Base-by-base conservation (phyloP, 495 filamentous ascomycete genomes). In the Tuber umbilicatum region DNA sequence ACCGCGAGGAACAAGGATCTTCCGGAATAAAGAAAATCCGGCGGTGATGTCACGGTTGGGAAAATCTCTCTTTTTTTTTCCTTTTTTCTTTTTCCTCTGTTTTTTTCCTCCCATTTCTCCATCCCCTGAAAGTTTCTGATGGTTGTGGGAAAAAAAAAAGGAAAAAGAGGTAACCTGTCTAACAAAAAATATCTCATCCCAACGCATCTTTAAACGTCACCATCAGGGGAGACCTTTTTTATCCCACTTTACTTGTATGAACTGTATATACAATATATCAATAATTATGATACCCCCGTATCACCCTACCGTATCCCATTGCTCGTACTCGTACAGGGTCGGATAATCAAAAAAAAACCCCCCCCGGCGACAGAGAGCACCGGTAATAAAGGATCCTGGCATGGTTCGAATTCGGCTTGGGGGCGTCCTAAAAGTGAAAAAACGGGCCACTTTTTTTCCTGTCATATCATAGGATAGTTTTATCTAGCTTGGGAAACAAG, bases 21-120 rank as follows among this genome's bases (percentile, higher is more conserved):
- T 69, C 55, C 74, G 76, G 73, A 77, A 72, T 67, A 78, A 78
- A 73, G 76, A 76, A 78, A 75, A 72, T 69, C 76, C 77, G 60
- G 73, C 42, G 55, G 55, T 64, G 55, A 64, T 64, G 55, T 64
- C 55, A 64, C 55, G n/a, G 55, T 31, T 35, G 27, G 9, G 55
- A 64, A 64, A 64, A 64, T 64, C 27, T 64, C 55, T 64, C 12
- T 64, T 35, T 35, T 64, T 64, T 60, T 14, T 35, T 35, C 35
- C 35, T 60, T 14, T 60, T 27, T 31, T 60, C 10, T 60, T 5
- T 64, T 17, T 5, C n/a, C n/a, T 17, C 3, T 31, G 0, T 31
- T 17, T 31, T 31, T 64, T 17, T 60, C 19, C 10, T 2, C 4
- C 23, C 23, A n/a, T 27, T n/a, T 17, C n/a, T 60, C n/a, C 69